Evolutionary conservation across 495 filamentous ascomycete species (phyloP), one percentile per base, ranked within the genome.

Genomic region (Margaritispora aquatica): DNA sequence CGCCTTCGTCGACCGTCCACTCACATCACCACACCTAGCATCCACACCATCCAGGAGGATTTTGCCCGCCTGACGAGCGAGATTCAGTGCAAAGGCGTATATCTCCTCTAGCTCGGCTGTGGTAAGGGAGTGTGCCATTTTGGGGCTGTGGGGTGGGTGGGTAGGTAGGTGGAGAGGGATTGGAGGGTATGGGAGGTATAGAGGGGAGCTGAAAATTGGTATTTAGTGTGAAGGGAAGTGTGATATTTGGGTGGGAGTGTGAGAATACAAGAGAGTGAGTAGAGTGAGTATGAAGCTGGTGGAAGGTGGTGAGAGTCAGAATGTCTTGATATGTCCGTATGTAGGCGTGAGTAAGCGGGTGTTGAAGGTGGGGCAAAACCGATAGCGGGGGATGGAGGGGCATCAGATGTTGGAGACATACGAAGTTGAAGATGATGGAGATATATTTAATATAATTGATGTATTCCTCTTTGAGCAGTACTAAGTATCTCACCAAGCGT

Each of bases 31-130:
- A 67, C 65, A 77, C 63, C 72, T 78, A 65, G 55, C 73, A 68
- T 68, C 77, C 57, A 76, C 75, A 15, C 71, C 75, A 13, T 82
- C 77, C 52, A 86, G 68, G 9, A 88, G 71, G 24, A 86, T 69
- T 55, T 77, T 68, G 0, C 86, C 86, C 0, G 85, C 85, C 67
- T 81, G 77, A 57, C 84, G 83, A 26, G 81, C 84, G 0, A 88
- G 73, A 56, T 84, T 73, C 21, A 87, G 67, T 2, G 85, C 85
- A 63, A 89, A 89, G 20, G 71, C 71, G 63, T 87, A 87, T 54
- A 87, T 81, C 27, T 80, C 79, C 60, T 83, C 78, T 2, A 88
- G 73, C 44, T 77, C 69, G 20, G 34, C 19, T 17, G 54, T 26
- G 19, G 26, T 51, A 7, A 66, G 22, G 1, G 44, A 22, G 13